Evolutionary conservation across 257 asterid genomes (phyloP).

Genomic region (Nicotiana benthamiana): DNA sequence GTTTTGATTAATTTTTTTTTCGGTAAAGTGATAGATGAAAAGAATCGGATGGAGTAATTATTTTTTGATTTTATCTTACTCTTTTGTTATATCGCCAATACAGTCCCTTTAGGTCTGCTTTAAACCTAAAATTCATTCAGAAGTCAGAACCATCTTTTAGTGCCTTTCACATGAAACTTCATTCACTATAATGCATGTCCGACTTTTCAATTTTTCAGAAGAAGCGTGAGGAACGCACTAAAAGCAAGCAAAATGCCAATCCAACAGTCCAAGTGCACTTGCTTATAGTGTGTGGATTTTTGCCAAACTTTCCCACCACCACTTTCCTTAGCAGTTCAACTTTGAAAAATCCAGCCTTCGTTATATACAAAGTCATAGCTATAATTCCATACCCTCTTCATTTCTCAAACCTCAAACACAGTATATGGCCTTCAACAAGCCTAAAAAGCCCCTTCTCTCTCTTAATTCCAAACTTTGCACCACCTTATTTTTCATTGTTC

Average conservation of each 20-base stretch:
- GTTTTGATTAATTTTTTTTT: no score
- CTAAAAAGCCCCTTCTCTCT: slow-evolving; percentile 35
- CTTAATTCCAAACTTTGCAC: slow-evolving; percentile 59
- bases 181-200: neutral
- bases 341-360: neutral
- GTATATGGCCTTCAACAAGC: slow-evolving; percentile 54
- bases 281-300: slow-evolving; percentile 32
- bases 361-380: neutral
- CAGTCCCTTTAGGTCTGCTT: neutral
- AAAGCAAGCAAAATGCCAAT: slow-evolving; percentile 19
- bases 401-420: neutral
- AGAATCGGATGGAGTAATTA: no score
- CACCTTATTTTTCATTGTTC: slow-evolving; percentile 65
- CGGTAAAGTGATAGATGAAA: no score
- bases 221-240: slow-evolving; percentile 35
- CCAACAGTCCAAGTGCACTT: slow-evolving; percentile 21
- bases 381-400: neutral
- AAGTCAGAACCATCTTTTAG: neutral
- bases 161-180: neutral
- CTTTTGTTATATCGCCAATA: no score
- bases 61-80: no score
- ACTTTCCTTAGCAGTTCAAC: slow-evolving; percentile 33
- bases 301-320: slow-evolving; percentile 27
- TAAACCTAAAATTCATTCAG: neutral
- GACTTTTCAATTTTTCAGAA: neutral